Base-by-base conservation (phyloP, 164 flowering plant genomes). In the Saururus chinensis region DNA sequence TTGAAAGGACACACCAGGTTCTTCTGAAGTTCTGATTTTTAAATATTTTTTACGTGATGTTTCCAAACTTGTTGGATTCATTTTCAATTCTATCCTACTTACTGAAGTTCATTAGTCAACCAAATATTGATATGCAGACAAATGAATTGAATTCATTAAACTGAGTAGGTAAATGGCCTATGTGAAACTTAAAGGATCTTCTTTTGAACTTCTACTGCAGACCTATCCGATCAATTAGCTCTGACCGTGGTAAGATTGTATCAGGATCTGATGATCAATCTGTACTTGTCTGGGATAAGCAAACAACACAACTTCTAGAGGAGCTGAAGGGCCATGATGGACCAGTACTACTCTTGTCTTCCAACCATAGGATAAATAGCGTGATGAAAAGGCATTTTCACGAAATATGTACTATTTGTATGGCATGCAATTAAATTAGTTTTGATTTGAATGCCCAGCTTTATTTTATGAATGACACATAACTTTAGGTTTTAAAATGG, bases 231-330 rank as follows among this genome's bases (percentile, higher is more conserved):
- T 88, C 97, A 53, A 87, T 95, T 66, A 91, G 84, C 74, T 95
- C 99, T 70, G 99, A 95, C 73, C 74, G 97, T 57, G 82, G 82
- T 64, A 95, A 84, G 75, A 78, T 95, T 51, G 96, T 91, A 26
- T 88, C 99, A 10, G 99, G 99, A 66, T 91, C 99, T 23, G 99
- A 95, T 77, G 99, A 95, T 71, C 86, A 83, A 61, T 78, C 87
- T 70, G 82, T 91, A 19, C 76, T 95, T 45, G 97, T 95, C 45
- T 95, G 99, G 99, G 99, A 95, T 77, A 95, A 95, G 69, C 99
- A 91, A 75, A 89, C 96, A 26, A 63, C 76, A 63, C 93, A 87
- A 73, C 86, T 86, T 70, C 83, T 89, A 56, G 93, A 91, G 77
- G 97, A 91, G 72, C 79, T 95, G 60, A 95, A 89, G 74, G 99